Evolutionary conservation across 2,329 filamentous ascomycete species (phyloP).

Genomic region (Lojkania enalia): DNA sequence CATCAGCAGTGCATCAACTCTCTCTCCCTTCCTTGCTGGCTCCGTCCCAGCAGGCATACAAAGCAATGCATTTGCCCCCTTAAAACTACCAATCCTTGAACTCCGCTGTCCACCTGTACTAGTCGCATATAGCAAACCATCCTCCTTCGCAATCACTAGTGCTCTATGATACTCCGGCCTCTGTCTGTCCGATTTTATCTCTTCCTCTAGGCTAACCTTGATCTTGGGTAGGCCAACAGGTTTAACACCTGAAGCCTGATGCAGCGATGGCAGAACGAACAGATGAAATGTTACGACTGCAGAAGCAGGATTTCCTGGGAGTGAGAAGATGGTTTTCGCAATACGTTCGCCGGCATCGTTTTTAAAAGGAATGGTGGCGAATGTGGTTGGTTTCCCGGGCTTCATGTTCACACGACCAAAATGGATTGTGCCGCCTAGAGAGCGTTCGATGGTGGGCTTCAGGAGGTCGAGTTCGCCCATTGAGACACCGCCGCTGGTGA

Average conservation of each 20-base stretch:
- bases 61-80: conserved; percentile 83
- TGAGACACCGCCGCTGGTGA: conserved; percentile 92
- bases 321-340: conserved; percentile 77
- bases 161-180: conserved; percentile 91
- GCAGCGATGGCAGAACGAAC: conserved; percentile 86
- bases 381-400: conserved; percentile 95
- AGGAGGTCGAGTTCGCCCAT: conserved; percentile 98
- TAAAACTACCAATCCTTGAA: conserved; percentile 84
- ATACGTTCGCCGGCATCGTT: conserved; percentile 55
- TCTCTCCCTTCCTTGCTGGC: conserved; percentile 67
- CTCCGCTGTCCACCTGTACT: conserved; percentile 92
- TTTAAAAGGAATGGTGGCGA: conserved; percentile 79
- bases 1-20: conserved; percentile 81
- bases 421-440: conserved; percentile 88
- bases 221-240: conserved; percentile 72
- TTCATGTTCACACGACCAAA: conserved; percentile 98
- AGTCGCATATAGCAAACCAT: conserved; percentile 71
- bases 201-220: conserved; percentile 70
- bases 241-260: conserved; percentile 71
- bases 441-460: conserved; percentile 91
- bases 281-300: conserved; percentile 92
- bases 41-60: conserved; percentile 70
- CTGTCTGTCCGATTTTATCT: conserved; percentile 72
- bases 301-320: conserved; percentile 92
- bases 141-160: conserved; percentile 63